phyloP scores from a whole-genome alignment of 2,329 filamentous ascomycete genomes.

The Dothistroma pini region DNA sequence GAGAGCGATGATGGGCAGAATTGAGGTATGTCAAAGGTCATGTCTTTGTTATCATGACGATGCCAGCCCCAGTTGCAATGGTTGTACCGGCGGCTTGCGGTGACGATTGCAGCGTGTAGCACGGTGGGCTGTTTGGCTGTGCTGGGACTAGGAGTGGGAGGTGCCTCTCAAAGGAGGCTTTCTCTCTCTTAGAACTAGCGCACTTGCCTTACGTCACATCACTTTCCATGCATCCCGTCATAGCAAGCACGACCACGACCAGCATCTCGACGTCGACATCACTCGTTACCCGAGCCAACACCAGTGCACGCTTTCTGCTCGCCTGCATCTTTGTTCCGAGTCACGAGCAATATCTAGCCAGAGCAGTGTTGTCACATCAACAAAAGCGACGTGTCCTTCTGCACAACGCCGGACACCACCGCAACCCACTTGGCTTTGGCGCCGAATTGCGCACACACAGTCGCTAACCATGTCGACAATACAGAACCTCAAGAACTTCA shows the following conservation, averaged over 20 bases:
- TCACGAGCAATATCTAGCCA: background rate
- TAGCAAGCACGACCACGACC: too few relatives aligned
- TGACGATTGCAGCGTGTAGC: background rate
- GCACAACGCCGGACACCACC: background rate
- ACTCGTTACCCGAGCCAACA: background rate
- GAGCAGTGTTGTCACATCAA: background rate
- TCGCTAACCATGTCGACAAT: conserved; percentile 62
- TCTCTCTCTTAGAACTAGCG: background rate
- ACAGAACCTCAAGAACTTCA: conserved; percentile 97
- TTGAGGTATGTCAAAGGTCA: background rate
- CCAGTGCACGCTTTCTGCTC: background rate
- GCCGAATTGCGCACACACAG: background rate
- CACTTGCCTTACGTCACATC: background rate
- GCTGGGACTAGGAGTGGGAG: background rate
- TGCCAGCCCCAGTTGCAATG: background rate
- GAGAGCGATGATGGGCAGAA: background rate
- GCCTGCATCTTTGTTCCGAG: background rate
- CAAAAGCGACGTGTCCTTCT: background rate
- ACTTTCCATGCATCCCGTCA: background rate
- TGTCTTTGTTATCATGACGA: background rate
- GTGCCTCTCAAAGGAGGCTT: too few relatives aligned
- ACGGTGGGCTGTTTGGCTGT: background rate
- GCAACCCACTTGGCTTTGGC: background rate
- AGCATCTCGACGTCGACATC: too few relatives aligned
- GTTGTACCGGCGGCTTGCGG: background rate